Evolutionary conservation across 495 filamentous ascomycete genomes (phyloP), one percentile per base, ranked within the genome.

Genomic region (Penicillium malachiteum): DNA sequence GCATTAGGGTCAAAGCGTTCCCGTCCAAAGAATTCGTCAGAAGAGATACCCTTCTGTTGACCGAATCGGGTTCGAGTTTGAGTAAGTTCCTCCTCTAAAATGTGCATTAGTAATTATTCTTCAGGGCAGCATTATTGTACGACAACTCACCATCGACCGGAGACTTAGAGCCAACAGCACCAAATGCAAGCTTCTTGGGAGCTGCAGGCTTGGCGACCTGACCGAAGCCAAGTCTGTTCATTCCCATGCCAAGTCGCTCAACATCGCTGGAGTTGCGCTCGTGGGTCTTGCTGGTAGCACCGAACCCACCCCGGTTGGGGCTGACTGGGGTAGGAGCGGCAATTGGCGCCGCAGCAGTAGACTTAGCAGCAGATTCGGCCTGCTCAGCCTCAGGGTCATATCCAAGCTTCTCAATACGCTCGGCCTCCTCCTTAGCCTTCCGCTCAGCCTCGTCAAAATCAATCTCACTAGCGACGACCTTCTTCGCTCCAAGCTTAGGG

Each of bases 371-470:
- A 16, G 68, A 71, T 50, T 80, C 79, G 11, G 81, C 81, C 62
- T 88, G 82, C 71, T 96, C 94, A 30, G 88, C 90, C 58, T 97
- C 88, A 6, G 91, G 89, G 60, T 97, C 91, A 65, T 98, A 98
- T n/a, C 94, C 94, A n/a, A 98, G 78, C 73, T 94, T 96, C 76
- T 88, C 90, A 63, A 96, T 93, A 57, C 94, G 86, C 71, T 97
- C 94, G 1, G 95, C 94, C 71, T 98, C 94, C 69, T 97, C 94
- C 71, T 91, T 95, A 33, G 94, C 94, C 74, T 96, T 96, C 63
- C 88, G 89, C 78, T 98, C 94, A 0, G 92, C 94, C 68, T 92
- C 94, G 48, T 98, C 95, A 60, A 98, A 98, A 75, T 98, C 94
- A 54, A 98, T 75, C 55, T 92, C 91, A 34, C 78, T 83, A 16